Evolutionary conservation across 768 basidiomycete genomes (phyloP), one percentile per base, ranked within the genome.

Genomic region (Termitomyces heimii): DNA sequence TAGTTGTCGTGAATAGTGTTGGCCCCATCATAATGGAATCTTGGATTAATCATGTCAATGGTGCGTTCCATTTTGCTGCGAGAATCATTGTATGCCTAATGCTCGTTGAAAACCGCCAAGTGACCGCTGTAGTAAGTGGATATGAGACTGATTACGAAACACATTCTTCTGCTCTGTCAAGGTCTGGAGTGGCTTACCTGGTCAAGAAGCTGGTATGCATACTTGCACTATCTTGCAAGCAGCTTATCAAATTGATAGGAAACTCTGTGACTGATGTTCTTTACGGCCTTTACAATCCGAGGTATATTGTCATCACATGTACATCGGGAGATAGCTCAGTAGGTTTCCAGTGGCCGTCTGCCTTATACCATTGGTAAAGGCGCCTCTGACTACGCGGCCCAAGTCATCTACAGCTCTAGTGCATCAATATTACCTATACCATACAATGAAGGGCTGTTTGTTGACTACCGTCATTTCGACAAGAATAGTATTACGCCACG

Each of bases 1-100:
- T 91, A 35, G 87, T 89, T 37, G 79, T 89, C 10, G 75, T 88
- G 5, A 83, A 89, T 65, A 77, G 79, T 8, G 85, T 86, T 46
- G 87, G 87, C 0, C 78, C 82, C 0, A 79, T 85, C 50, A 73
- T 74, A 31, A 71, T 80, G 71, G 81, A 86, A 67, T 60, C 77
- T 22, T 85, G 84, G 82, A 79, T 82, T 42, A 75, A 76, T 52
- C 73, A 85, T 60, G 68, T 76, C 2, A 86, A 87, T 65, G 74
- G 70, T 54, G 9, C 7, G 53, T 4, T 75, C 2, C 54, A 26
- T n/a, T 37, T 16, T 37, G 8, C 35, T 10, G 24, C 14, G 5
- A 28, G 24, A 37, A 28, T 18, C 14, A 31, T 44, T 39, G 13
- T 12, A 31, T 22, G 29, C 3, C 8, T 34, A 16, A 43, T 18